phyloP scores from a whole-genome alignment of 768 basidiomycete species.

The Auricularia cornea region DNA sequence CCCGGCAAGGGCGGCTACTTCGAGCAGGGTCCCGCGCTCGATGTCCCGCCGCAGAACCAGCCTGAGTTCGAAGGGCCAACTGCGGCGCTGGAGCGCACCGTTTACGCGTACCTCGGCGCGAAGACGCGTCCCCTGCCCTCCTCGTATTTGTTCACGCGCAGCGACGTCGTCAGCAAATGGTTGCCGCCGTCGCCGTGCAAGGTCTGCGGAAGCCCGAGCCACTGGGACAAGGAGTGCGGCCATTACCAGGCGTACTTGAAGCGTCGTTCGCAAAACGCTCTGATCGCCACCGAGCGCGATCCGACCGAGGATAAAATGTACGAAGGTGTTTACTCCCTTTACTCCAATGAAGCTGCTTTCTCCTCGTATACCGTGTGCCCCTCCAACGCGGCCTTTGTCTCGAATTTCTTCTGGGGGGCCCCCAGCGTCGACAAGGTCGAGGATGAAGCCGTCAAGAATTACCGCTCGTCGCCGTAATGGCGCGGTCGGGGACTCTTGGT shows the following conservation, averaged over 20 bases:
- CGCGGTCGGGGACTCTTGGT: too few species aligned
- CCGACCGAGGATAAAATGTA: not conserved
- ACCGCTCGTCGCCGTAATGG: too few species aligned
- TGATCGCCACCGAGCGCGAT: not conserved
- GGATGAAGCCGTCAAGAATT: not conserved
- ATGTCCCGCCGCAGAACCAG: not conserved
- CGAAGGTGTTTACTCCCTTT: not conserved
- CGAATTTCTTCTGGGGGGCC: too few species aligned
- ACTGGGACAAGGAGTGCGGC: not conserved
- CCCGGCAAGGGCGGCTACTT: too few species aligned
- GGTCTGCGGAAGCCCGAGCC: not conserved
- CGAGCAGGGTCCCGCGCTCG: not conserved
- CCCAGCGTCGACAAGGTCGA: not conserved
- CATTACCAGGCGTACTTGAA: not conserved
- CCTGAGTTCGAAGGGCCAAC: not conserved
- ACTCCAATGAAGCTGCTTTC: not conserved
- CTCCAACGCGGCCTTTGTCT: too few species aligned
- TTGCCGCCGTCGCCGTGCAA: not conserved
- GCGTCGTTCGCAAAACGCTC: not conserved
- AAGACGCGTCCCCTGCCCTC: not conserved
- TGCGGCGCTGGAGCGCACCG: not conserved
- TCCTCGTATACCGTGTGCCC: not conserved
- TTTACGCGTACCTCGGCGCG: not conserved
- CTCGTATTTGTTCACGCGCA: not conserved
- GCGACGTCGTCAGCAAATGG: not conserved